A percentile compares a stretch with the other conserved stretches of the same genome.
These are phyloP conservation scores for Paramecium primaurelia DNA, from an alignment of 73 alveolate species.

Conservation along the genomic window DNA sequence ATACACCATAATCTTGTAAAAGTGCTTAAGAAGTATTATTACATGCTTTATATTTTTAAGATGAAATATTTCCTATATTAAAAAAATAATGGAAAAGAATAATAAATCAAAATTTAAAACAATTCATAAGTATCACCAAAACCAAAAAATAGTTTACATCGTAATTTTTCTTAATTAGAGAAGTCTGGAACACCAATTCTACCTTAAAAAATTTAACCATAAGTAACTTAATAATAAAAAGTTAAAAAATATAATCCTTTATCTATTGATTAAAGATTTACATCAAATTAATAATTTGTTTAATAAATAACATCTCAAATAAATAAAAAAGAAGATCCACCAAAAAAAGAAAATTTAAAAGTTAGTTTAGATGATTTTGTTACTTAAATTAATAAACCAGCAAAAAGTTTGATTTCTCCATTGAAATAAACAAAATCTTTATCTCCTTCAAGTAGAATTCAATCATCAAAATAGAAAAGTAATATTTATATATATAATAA, in stretches of 20 bases:
- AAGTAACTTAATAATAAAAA: background rate
- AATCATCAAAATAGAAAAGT: background rate
- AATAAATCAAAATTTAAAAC: background rate
- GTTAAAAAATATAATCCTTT: background rate
- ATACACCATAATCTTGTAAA: conserved; percentile 12
- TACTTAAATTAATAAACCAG: background rate
- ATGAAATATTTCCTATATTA: background rate
- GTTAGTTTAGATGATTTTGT: background rate
- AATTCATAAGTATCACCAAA: background rate
- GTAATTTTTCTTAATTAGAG: background rate
- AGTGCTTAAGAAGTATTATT: background rate
- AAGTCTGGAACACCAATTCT: background rate
- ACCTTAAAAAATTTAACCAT: background rate
- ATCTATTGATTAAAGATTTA: background rate
- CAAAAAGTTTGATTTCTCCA: background rate
- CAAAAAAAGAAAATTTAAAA: background rate
- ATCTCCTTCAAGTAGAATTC: background rate
- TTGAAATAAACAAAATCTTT: background rate
- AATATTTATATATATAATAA: background rate
- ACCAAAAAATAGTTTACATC: background rate
- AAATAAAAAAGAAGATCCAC: background rate
- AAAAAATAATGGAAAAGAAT: background rate
- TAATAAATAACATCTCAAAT: background rate
- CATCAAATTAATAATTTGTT: background rate
- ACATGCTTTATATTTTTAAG: background rate